Percentiles rank a stretch among this genome's conserved stretches.
Conservation (phyloP, 1,284 basidiomycete species). For the Naganishia sp. region DNA sequence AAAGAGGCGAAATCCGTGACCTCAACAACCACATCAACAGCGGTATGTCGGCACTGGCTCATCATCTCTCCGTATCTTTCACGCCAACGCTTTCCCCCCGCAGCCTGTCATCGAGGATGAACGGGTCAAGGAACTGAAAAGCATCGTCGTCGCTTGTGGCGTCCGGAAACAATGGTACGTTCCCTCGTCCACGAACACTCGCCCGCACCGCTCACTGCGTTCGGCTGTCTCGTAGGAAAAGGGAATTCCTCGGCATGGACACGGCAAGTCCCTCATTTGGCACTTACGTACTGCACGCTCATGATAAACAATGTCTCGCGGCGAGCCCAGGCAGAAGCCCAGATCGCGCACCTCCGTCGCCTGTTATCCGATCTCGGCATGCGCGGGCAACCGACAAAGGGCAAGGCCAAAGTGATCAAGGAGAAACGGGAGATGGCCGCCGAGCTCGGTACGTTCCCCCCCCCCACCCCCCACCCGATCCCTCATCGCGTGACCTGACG, state of each 20-base stretch:
- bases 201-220: no score
- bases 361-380: slow-evolving; percentile 74
- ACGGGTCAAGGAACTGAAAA: slow-evolving; percentile 47
- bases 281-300: background rate
- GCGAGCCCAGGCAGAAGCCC: slow-evolving; percentile 58
- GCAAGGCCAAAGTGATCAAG: slow-evolving; percentile 73
- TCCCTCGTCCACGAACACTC: background rate
- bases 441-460: slow-evolving; percentile 65
- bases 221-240: slow-evolving; percentile 2
- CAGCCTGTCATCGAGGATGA: slow-evolving; percentile 40
- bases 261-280: slow-evolving; percentile 16
- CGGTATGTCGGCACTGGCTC: background rate
- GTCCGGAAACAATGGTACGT: slow-evolving; percentile 73
- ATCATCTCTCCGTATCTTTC: background rate
- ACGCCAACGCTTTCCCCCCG: background rate
- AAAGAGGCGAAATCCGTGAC: background rate
- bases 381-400: slow-evolving; percentile 71
- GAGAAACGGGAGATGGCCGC: slow-evolving; percentile 70
- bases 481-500: background rate
- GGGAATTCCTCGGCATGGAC: slow-evolving; percentile 18
- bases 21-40: background rate
- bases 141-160: slow-evolving; percentile 72
- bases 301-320: background rate
- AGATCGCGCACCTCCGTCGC: slow-evolving; percentile 66
- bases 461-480: no score